These are phyloP conservation scores for Neurospora terricola DNA, from an alignment of 495 filamentous ascomycete species.

Conservation along the genomic window DNA sequence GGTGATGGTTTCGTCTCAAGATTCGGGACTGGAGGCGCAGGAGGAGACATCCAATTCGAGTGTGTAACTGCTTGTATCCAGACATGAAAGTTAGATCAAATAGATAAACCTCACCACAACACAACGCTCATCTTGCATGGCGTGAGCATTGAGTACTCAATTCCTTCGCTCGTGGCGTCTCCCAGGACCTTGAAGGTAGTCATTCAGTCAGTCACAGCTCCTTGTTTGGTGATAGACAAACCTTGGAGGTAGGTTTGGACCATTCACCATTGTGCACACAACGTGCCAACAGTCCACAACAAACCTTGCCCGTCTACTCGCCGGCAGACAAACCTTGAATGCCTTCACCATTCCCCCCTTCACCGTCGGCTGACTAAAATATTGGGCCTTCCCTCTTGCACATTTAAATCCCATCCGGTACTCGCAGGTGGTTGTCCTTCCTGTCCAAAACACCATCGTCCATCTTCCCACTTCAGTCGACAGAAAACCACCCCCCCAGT, in stretches of 20 bases:
- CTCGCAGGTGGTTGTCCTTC: neutral
- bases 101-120: neutral
- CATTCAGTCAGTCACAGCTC: neutral
- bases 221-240: neutral
- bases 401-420: neutral
- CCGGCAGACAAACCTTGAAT: neutral
- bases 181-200: neutral
- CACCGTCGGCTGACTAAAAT: neutral
- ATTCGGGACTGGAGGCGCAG: neutral
- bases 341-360: neutral
- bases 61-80: neutral
- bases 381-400: neutral
- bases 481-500: no score
- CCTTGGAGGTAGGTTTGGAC: neutral
- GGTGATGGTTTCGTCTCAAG: neutral
- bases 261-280: neutral
- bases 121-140: neutral
- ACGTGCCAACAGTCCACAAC: neutral
- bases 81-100: neutral
- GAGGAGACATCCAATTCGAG: neutral
- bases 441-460: neutral
- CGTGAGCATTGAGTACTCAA: neutral
- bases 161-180: neutral
- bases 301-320: neutral
- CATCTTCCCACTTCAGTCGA: neutral